These are phyloP conservation scores for Cladobotryum mycophilum DNA, from an alignment of 2,329 filamentous ascomycete genomes.

Conservation along the genomic window DNA sequence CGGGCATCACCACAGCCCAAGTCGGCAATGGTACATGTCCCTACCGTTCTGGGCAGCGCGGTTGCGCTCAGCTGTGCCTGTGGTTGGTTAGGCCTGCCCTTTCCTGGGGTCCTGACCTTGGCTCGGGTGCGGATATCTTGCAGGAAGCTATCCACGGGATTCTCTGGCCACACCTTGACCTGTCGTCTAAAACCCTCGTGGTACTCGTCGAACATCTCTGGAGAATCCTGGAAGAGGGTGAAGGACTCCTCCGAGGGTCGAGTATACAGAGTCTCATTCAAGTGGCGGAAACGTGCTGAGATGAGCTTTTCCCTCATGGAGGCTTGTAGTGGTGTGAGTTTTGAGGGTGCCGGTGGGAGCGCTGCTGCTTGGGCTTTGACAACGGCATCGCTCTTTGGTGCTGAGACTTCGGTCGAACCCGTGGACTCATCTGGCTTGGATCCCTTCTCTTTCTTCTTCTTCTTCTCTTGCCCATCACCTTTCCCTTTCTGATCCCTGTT, in stretches of 20 bases:
- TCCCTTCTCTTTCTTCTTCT: constrained; percentile 12
- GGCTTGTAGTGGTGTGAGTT: constrained; percentile 85
- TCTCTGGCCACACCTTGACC: constrained; percentile 92
- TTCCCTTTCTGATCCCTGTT: constrained; percentile 16
- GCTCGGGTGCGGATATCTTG: constrained; percentile 62
- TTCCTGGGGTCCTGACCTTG: constrained; percentile 36
- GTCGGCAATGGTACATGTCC: constrained; percentile 76
- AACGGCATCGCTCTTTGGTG: constrained; percentile 17
- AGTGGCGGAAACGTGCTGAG: constrained; percentile 90
- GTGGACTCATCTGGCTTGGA: constrained; percentile 10
- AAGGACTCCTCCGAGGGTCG: constrained; percentile 80
- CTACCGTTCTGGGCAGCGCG: constrained; percentile 65
- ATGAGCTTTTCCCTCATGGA: constrained; percentile 93
- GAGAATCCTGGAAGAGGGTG: constrained; percentile 72
- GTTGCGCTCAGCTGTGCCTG: constrained; percentile 23
- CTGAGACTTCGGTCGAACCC: constrained; percentile 6
- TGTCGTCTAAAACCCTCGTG: constrained; percentile 94
- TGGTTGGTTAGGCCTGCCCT: constrained; percentile 24
- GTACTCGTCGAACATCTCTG: constrained; percentile 93
- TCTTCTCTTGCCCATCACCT: constrained; percentile 14
- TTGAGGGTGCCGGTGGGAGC: constrained; percentile 41
- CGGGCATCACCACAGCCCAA: constrained; percentile 89
- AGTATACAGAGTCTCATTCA: constrained; percentile 96
- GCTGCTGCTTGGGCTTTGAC: constrained; percentile 25
- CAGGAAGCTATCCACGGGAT: constrained; percentile 88